These are phyloP conservation scores for Toxoplasma gondii DNA, from an alignment of 169 alveolate genomes.

Conservation along the genomic window DNA sequence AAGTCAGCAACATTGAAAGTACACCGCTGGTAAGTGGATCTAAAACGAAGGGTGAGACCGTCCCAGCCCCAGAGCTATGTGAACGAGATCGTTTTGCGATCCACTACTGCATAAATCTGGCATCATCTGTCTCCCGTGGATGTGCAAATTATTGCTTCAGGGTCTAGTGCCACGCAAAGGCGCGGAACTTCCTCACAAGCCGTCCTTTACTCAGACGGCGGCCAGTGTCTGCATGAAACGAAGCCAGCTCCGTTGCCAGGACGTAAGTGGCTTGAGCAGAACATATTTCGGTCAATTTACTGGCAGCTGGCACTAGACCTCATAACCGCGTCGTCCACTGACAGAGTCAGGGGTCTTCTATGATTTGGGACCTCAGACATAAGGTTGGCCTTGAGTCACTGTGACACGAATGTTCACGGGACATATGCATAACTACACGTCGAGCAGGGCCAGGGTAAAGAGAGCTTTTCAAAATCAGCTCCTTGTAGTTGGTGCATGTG, in stretches of 20 bases:
- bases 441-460: not conserved
- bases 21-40: not conserved
- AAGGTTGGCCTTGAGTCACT: not conserved
- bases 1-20: constrained; percentile 4
- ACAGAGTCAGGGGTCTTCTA: not conserved
- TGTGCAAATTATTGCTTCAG: not conserved
- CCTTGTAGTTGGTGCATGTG: too few relatives aligned
- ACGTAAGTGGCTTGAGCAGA: not conserved
- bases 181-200: not conserved
- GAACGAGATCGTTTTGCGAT: not conserved
- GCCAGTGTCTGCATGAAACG: not conserved
- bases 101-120: not conserved
- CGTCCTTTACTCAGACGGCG: not conserved
- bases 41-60: not conserved
- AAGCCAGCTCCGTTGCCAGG: constrained; percentile 24
- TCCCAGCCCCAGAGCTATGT: not conserved
- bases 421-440: not conserved
- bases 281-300: not conserved
- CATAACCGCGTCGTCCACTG: not conserved
- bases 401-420: not conserved
- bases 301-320: not conserved
- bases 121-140: not conserved
- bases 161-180: constrained; percentile 16
- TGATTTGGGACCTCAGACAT: not conserved
- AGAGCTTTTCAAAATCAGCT: not conserved